Base-by-base conservation (phyloP, 139 green algal genomes). In the Chlamydomonas sphaeroides region DNA sequence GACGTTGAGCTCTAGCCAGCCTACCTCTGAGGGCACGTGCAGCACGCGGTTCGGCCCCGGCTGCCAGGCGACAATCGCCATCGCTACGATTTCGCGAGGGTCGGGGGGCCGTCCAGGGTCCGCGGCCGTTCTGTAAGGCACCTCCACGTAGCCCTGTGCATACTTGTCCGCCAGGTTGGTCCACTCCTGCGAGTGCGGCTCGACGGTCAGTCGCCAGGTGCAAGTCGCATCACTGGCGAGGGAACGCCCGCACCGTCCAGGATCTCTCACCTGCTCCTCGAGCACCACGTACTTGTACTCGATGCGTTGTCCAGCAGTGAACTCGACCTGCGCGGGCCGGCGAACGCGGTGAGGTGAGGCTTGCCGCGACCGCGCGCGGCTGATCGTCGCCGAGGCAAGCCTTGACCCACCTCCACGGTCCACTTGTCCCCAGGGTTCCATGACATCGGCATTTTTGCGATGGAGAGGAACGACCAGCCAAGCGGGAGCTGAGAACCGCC, bases 281-380 rank as follows among this genome's bases (percentile, higher is more conserved):
- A 98, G 78, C 39, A 98, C 95, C 10, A 98, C 95, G 53, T 98
- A 98, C 76, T 98, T 98, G 92, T 98, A 97, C 76, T 98, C 95
- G 65, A 98, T 90, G 26, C 89, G 87, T n/a, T 94, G 90, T 14
- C 93, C 93, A 1, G 90, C 92, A 6, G 92, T 90, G 38, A 98
- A 88, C 59, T 97, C 87, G n/a, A 97, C 87, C 94, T 97, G 91
- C 81, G 42, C 48, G 59, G 57, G 36, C 38, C 36, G n/a, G 45
- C 62, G 18, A 10, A 36, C 56, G 59, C 36, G 41, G 42, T 79
- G 30, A 66, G 57, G 78, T 53, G n/a, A n/a, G n/a, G n/a, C n/a
- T n/a, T n/a, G n/a, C n/a, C n/a, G n/a, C n/a, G n/a, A n/a, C 32
- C 30, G 8, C 38, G n/a, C 26, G 49, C 51, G 38, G 53, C 39